Evolutionary conservation across 1,284 basidiomycete genomes (phyloP).

Genomic region (Puccinia triticina): DNA sequence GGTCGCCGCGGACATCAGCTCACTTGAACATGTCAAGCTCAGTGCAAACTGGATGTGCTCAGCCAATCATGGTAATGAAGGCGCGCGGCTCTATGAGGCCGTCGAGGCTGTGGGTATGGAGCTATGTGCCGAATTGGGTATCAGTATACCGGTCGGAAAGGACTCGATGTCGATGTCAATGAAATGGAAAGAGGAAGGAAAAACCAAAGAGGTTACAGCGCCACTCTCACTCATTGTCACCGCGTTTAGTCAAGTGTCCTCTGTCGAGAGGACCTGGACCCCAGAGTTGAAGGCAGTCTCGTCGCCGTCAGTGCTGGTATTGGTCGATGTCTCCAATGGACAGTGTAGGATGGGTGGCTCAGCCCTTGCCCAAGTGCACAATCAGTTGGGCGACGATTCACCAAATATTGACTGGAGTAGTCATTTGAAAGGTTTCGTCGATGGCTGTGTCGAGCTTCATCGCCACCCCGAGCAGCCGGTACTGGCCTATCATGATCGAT

Average conservation of each 20-base stretch:
- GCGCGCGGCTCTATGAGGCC: conserved; percentile 85
- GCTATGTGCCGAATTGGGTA: conserved; percentile 87
- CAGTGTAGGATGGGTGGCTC: conserved; percentile 90
- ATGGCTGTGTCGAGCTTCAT: conserved; percentile 70
- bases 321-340: conserved; percentile 85
- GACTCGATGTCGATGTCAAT: conserved; percentile 99
- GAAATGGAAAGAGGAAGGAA: conserved; percentile 75
- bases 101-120: conserved; percentile 91
- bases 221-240: conserved; percentile 92
- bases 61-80: conserved; percentile 85
- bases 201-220: conserved; percentile 73
- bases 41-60: conserved; percentile 99
- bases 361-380: conserved; percentile 90
- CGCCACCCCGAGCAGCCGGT: conserved; percentile 68
- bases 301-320: conserved; percentile 71
- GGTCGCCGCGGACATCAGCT: conserved; percentile 75
- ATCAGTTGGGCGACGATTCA: conserved; percentile 81
- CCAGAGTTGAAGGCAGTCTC: conserved; percentile 70
- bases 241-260: conserved; percentile 84
- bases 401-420: conserved; percentile 84
- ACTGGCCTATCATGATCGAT: conserved; percentile 95
- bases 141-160: conserved; percentile 96
- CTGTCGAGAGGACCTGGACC: conserved; percentile 85
- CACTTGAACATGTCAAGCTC: conserved; percentile 79
- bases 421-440: conserved; percentile 79